phyloP scores from a whole-genome alignment of 208 protist species.

The Angomonas ambiguus region DNA sequence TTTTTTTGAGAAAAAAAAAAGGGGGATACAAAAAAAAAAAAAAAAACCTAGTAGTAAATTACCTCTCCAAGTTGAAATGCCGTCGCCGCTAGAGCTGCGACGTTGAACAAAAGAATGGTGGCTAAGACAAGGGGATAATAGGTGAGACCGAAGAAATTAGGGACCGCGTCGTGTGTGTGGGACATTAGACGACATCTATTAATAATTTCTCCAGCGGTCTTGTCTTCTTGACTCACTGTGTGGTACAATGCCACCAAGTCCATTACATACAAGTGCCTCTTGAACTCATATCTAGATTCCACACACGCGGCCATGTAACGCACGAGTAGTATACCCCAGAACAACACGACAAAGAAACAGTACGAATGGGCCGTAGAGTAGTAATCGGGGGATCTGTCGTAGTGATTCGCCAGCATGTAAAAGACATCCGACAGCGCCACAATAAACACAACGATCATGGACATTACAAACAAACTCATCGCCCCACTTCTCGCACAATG shows the following conservation, averaged over 20 bases:
- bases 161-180: slow-evolving; percentile 32
- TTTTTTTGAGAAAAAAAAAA: background rate
- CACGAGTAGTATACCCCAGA: slow-evolving; percentile 47
- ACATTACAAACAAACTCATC: slow-evolving; percentile 43
- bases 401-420: slow-evolving; percentile 25
- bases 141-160: slow-evolving; percentile 35
- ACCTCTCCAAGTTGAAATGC: slow-evolving; percentile 31
- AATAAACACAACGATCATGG: slow-evolving; percentile 35
- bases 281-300: slow-evolving; percentile 27
- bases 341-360: slow-evolving; percentile 40
- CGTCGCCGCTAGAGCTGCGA: slow-evolving; percentile 31
- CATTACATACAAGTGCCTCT: slow-evolving; percentile 63
- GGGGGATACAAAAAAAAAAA: background rate
- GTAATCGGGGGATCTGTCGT: slow-evolving; percentile 17
- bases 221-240: slow-evolving; percentile 24
- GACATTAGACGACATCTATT: slow-evolving; percentile 34
- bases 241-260: slow-evolving; percentile 66
- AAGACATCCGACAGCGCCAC: slow-evolving; percentile 37
- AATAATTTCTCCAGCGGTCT: slow-evolving; percentile 42
- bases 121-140: slow-evolving; percentile 26
- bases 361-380: slow-evolving; percentile 63
- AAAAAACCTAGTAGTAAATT: slow-evolving; percentile 19
- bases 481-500: slow-evolving; percentile 43
- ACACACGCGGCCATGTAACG: slow-evolving; percentile 57
- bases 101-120: slow-evolving; percentile 25